phyloP scores from a whole-genome alignment of 2,329 filamentous ascomycete genomes.

The Sarocladiaceae sp. region DNA sequence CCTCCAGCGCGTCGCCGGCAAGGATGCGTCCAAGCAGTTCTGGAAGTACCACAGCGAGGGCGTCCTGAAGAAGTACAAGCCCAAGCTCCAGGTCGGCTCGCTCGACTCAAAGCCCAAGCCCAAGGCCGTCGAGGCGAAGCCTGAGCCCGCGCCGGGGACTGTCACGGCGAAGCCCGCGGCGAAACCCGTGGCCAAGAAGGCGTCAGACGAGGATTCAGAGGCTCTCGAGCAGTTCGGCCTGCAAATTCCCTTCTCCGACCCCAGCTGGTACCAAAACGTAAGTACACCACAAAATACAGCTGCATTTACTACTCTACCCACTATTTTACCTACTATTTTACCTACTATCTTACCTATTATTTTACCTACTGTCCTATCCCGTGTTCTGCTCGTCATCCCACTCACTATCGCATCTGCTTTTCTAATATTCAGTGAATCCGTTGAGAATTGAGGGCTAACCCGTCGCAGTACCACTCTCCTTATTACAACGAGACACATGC shows the following conservation, averaged over 20 bases:
- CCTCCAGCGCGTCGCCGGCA: conserved; percentile 58
- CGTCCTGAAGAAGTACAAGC: conserved; percentile 82
- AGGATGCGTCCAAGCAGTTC: conserved; percentile 64
- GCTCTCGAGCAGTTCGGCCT: conserved; percentile 81
- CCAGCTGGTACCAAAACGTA: conserved; percentile 91
- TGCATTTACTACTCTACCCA: no score
- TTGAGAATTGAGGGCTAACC: no score
- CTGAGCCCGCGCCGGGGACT: not conserved
- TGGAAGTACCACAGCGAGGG: conserved; percentile 80
- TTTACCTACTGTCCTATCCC: no score
- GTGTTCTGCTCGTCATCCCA: no score
- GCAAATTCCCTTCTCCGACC: conserved; percentile 87
- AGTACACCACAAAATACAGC: conserved; percentile 33
- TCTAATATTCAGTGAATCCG: no score
- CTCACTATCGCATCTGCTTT: no score
- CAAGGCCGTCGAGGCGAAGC: conserved; percentile 37
- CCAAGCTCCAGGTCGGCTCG: conserved; percentile 76
- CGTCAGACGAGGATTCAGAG: conserved; percentile 53
- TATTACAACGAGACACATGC: conserved; percentile 96
- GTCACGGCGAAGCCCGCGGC: conserved; percentile 27
- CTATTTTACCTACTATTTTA: no score
- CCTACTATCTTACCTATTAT: no score
- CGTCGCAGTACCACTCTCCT: conserved; percentile 95
- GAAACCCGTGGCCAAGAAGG: conserved; percentile 36
- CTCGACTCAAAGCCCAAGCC: conserved; percentile 81